Evolutionary conservation across 306 rosid species (phyloP), one percentile per base, ranked within the genome.

Genomic region (Prunus fruticosa): DNA sequence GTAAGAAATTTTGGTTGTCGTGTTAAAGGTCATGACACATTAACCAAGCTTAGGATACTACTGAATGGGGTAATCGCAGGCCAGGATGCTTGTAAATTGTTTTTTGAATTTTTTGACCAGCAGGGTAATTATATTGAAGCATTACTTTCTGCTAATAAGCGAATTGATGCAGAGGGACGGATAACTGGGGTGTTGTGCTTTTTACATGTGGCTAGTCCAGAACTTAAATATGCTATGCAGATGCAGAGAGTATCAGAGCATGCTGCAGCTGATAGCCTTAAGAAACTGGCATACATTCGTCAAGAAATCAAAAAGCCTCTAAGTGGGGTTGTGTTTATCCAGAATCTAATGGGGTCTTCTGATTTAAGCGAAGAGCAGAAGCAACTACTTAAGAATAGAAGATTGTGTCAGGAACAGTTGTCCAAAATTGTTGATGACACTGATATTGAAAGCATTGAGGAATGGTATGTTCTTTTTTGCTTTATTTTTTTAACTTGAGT

Each of bases 131-230:
- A 75, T 65, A 53, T 85, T 34, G 83, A 85, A 71, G 80, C 86
- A 8, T 63, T 85, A 74, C 83, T 85, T 47, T 75, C 85, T 22
- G 85, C 83, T 8, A 75, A 54, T 76, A 81, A 71, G 60, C 64
- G 88, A 72, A 72, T 64, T 30, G 74, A 85, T 72, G 49, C 68
- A 25, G 74, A 78, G 51, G 88, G 88, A 61, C 79, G 49, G 69
- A 67, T 81, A 53, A 75, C 71, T 53, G 85, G 88, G 76, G 86
- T 82, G 54, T 54, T 85, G 73, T 81, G 80, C 67, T 85, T 85
- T 80, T 71, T 85, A 79, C 81, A 81, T 43, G 63, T 81, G 73
- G 71, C 88, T 65, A 78, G 86, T 78, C 79, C 81, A 46, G 88
- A 85, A 64, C 86, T 85, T 72, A 67, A 81, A 65, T 76, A 75